A percentile compares a stretch with the other conserved stretches of the same genome.
Evolutionary conservation across 2,329 filamentous ascomycete species (phyloP).

Genomic region (Hymenoscyphus albidus): DNA sequence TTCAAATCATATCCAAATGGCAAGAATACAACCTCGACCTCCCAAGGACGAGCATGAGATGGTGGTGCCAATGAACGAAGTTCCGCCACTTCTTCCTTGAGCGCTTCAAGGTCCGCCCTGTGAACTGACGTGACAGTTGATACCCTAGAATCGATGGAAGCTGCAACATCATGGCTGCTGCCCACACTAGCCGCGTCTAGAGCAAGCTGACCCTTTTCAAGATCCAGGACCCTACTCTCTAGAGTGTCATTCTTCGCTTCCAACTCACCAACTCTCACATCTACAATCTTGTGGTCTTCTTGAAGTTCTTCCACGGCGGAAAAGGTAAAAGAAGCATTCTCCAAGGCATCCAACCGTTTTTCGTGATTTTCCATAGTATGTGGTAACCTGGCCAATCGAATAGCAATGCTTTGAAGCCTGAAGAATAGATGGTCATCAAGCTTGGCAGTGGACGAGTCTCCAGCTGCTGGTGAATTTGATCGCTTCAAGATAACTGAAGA

Average conservation of each 20-base stretch:
- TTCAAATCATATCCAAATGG: constrained; percentile 59
- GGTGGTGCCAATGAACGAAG: constrained; percentile 43
- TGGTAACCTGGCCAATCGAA: constrained; percentile 25
- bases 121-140: constrained; percentile 37
- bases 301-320: constrained; percentile 65
- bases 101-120: constrained; percentile 40
- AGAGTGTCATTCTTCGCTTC: constrained; percentile 53
- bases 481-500: constrained; percentile 24
- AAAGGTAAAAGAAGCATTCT: constrained; percentile 65
- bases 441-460: constrained; percentile 9
- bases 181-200: constrained; percentile 28
- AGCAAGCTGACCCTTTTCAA: constrained; percentile 53
- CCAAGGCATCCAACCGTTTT: constrained; percentile 62
- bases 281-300: constrained; percentile 63
- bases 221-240: constrained; percentile 36
- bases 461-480: constrained; percentile 15
- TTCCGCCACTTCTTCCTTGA: constrained; percentile 40
- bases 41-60: constrained; percentile 62
- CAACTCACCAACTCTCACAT: constrained; percentile 65
- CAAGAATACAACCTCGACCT: constrained; percentile 71
- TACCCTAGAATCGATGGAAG: constrained; percentile 32
- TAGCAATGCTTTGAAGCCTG: constrained; percentile 25
- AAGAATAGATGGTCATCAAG: constrained; percentile 21
- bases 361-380: constrained; percentile 44
- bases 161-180: constrained; percentile 21